A percentile compares a stretch with the other conserved stretches of the same genome.
These are phyloP conservation scores for Myxozyma neotropica DNA, from an alignment of 805 yeast species.

Conservation along the genomic window DNA sequence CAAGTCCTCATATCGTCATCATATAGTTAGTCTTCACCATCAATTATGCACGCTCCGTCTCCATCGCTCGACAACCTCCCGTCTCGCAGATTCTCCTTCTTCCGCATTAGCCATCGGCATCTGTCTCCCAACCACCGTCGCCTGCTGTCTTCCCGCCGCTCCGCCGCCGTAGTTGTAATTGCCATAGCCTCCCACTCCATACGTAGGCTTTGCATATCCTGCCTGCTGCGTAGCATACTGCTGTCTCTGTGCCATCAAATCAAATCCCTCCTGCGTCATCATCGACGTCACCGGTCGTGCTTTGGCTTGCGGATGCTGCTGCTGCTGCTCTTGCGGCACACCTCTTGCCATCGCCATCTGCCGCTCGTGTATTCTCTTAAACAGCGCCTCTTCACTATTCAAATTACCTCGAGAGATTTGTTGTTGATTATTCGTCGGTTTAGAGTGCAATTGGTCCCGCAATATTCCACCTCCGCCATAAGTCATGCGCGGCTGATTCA, in stretches of 20 bases:
- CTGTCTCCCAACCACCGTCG: not conserved
- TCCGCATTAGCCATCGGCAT: not conserved
- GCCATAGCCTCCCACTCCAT: not conserved
- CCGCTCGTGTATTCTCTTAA: slow-evolving; percentile 12
- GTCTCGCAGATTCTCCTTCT: not conserved
- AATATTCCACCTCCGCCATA: slow-evolving; percentile 7
- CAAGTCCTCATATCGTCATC: no score
- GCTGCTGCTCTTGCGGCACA: no score
- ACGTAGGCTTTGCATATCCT: slow-evolving; percentile 1
- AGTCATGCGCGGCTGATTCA: not conserved
- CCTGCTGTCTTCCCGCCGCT: no score
- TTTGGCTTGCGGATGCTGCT: not conserved
- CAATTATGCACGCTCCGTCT: slow-evolving; percentile 14
- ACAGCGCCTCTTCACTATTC: slow-evolving; percentile 25
- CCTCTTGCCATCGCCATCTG: slow-evolving; percentile 6
- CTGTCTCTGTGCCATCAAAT: slow-evolving; percentile 7
- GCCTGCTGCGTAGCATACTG: slow-evolving; percentile 1
- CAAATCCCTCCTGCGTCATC: slow-evolving; percentile 21
- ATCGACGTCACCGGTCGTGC: slow-evolving; percentile 2
- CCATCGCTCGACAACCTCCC: slow-evolving; percentile 27
- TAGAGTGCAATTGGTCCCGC: slow-evolving; percentile 4
- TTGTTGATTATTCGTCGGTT: not conserved
- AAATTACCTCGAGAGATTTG: not conserved
- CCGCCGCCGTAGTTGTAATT: no score
- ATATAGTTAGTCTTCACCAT: not conserved